Percentiles rank a stretch among this genome's conserved stretches.
Evolutionary conservation across 345 rosid genomes (phyloP).

Genomic region (Xanthoceras sorbifolium): DNA sequence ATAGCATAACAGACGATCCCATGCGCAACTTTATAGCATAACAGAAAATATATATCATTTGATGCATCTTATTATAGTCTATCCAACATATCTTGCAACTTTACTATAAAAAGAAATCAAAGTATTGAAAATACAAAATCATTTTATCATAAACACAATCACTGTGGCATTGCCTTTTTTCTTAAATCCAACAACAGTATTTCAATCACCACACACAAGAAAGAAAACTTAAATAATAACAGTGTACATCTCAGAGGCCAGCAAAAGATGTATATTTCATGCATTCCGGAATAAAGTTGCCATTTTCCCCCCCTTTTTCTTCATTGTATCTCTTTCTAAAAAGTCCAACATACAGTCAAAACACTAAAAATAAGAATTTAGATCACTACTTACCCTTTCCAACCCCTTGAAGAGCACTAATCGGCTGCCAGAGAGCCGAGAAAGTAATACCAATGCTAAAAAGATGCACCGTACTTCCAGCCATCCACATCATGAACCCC

Average conservation of each 20-base stretch:
- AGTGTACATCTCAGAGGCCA: not conserved
- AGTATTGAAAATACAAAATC: not conserved
- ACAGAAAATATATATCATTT: not conserved
- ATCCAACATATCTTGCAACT: not conserved
- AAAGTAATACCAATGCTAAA: constrained; percentile 98
- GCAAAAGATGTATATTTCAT: not conserved
- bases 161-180: not conserved
- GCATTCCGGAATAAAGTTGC: not conserved
- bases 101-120: not conserved
- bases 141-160: not conserved
- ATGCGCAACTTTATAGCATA: not conserved
- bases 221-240: not conserved
- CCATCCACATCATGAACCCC: constrained; percentile 99
- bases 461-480: constrained; percentile 97
- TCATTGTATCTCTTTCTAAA: not conserved
- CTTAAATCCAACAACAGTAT: not conserved
- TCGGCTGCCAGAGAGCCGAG: constrained; percentile 99
- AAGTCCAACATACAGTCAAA: not conserved
- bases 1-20: not conserved
- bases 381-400: constrained; percentile 76
- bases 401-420: constrained; percentile 94
- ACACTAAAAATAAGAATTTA: not conserved
- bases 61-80: not conserved
- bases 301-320: not conserved
- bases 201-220: not conserved